Evolutionary conservation across 2,329 filamentous ascomycete genomes (phyloP), one percentile per base, ranked within the genome.

Genomic region (Cryphonectria carpinicola): DNA sequence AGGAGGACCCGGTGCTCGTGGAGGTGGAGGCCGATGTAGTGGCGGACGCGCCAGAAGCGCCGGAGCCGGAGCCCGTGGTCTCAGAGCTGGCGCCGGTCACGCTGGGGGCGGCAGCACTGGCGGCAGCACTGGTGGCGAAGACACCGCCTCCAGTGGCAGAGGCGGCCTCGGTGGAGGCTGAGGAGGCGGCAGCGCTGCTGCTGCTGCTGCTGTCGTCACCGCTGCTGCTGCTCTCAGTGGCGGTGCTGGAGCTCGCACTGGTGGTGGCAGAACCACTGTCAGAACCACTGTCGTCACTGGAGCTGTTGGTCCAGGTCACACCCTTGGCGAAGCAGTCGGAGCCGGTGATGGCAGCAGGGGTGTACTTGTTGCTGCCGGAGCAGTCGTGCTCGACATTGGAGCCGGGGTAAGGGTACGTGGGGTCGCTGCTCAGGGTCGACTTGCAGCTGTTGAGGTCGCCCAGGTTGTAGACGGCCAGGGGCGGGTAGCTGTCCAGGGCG

Each of bases 391-490:
- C 56, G 61, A 89, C 84, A 69, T 88, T 84, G 0, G 83, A 80
- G 65, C 92, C 92, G 8, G 91, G 90, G 67, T 89, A 79, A 54
- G 92, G 92, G 82, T 91, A 94, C 74, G 84, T 77, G 49, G 92
- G 84, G 71, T 92, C 88, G 62, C 83, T 78, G 52, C 84, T 82
- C 76, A 90, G 88, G 8, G 80, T 78, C 49, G 89, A 92, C 58
- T 78, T 82, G 81, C 91, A 93, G 65, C 81, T 83, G 67, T 88
- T 86, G 63, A 80, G 81, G 66, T 93, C 80, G 79, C 94, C 94
- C 80, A 90, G 91, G 67, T 91, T 85, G 78, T 93, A 94, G 80
- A 94, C 87, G 63, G 85, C 80, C 1, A 93, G 92, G 1, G 92
- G 88, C 60, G 79, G 78, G 70, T 82, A 64, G 83, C 76, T 49